Percentiles rank a stretch among this genome's conserved stretches.
Evolutionary conservation across 768 basidiomycete genomes (phyloP).

Genomic region (Lanmaoa rubissima): DNA sequence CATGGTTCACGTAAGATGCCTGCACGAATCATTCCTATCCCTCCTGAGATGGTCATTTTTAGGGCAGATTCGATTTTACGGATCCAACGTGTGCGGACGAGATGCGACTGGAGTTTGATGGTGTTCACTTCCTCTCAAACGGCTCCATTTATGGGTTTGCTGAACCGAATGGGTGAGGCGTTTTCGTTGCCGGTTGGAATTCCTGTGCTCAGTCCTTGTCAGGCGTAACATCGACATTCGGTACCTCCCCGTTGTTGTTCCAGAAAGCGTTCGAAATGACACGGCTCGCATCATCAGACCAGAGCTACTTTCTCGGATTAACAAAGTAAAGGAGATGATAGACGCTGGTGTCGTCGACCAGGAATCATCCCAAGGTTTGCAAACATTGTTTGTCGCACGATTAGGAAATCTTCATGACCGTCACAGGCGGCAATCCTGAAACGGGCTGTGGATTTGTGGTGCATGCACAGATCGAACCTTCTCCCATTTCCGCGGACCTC

Average conservation of each 20-base stretch:
- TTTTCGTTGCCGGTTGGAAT: neutral
- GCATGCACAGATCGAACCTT: conserved; percentile 61
- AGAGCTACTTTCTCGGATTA: conserved; percentile 58
- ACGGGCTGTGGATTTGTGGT: conserved; percentile 65
- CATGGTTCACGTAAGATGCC: conserved; percentile 59
- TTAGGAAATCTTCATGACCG: neutral
- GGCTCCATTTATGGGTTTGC: conserved; percentile 79
- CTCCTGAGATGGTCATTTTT: neutral
- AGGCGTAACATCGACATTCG: conserved; percentile 66
- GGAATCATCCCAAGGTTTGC: conserved; percentile 39
- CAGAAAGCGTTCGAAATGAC: conserved; percentile 50
- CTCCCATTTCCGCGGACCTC: conserved; percentile 46
- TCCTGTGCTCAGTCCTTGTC: neutral
- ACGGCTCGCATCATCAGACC: conserved; percentile 58
- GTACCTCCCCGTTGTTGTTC: conserved; percentile 63
- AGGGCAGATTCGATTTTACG: conserved; percentile 75
- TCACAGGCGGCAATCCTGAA: conserved; percentile 44
- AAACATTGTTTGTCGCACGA: neutral
- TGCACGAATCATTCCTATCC: conserved; percentile 2
- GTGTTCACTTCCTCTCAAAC: conserved; percentile 69
- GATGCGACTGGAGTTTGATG: conserved; percentile 70
- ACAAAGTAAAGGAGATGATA: conserved; percentile 59
- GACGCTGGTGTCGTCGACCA: conserved; percentile 62
- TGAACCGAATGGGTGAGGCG: conserved; percentile 55
- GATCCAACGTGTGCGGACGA: conserved; percentile 53